A percentile compares a stretch with the other conserved stretches of the same genome.
Evolutionary conservation across 2,329 filamentous ascomycete genomes (phyloP).

Genomic region (Neopestalotiopsis sp.): DNA sequence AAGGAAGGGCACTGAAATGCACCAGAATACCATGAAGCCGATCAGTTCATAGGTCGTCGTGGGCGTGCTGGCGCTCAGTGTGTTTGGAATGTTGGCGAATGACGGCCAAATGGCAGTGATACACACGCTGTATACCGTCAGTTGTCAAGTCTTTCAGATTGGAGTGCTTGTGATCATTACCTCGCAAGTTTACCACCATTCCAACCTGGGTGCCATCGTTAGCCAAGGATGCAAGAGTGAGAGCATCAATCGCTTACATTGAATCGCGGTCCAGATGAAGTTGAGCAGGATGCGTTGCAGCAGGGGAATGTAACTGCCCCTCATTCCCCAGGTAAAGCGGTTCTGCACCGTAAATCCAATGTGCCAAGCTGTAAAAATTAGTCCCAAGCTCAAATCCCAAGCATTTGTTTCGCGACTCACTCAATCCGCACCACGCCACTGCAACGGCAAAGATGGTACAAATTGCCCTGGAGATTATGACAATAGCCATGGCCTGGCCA

Average conservation of each 20-base stretch:
- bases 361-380: constrained; percentile 42
- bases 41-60: constrained; percentile 48
- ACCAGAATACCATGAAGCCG: constrained; percentile 56
- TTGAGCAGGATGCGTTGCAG: constrained; percentile 51
- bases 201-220: constrained; percentile 28
- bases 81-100: constrained; percentile 50
- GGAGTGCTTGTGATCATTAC: background rate
- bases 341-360: constrained; percentile 55
- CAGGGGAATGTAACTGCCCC: constrained; percentile 53
- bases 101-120: constrained; percentile 51
- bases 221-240: background rate
- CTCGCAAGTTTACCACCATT: constrained; percentile 36
- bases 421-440: constrained; percentile 51
- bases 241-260: constrained; percentile 34
- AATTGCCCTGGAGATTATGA: constrained; percentile 46
- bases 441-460: constrained; percentile 48
- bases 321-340: constrained; percentile 52
- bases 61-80: constrained; percentile 42
- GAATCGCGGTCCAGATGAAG: constrained; percentile 53
- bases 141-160: background rate
- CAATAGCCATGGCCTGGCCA: constrained; percentile 50
- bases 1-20: constrained; percentile 51
- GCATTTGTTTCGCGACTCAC: background rate
- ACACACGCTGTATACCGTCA: constrained; percentile 36
- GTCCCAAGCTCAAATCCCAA: background rate